Base-by-base conservation (phyloP, 108 stramenopile genomes). In the Thalassiosira profunda region DNA sequence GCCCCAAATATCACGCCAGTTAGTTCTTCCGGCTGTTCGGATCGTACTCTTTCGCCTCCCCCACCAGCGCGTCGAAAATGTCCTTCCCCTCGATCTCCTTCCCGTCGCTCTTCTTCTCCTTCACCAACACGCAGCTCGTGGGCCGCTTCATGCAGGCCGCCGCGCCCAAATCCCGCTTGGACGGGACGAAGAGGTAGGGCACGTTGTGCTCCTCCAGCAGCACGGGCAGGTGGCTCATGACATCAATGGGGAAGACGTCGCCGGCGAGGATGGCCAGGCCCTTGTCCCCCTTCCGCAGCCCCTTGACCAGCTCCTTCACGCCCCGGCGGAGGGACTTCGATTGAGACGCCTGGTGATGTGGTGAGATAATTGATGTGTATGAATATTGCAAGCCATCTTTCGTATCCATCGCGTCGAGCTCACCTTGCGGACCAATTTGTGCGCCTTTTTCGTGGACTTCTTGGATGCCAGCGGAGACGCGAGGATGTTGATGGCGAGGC, bases 221-320 rank as follows among this genome's bases (percentile, higher is more conserved):
- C 23, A 97, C 63, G 0, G 99, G 98, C 7, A 99, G 72, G 82
- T 98, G 98, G 31, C 84, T 81, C 48, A 98, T 95, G 14, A 99
- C 98, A 69, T 99, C 99, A 42, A 99, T 79, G 23, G 99, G 99
- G 58, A 85, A 97, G 58, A 99, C 98, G 80, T 99, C 99, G 9
- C 98, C 99, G 1, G 99, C 99, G 41, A 99, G 61, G 24, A 99
- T 88, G 7, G 93, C 95, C 41, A 98, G 42, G 9, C 99, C 99
- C 54, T 81, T 95, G 36, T 94, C 95, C 6, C 97, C 97, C 80
- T 99, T 98, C 26, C 98, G 91, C 10, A 99, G 37, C 26, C 95
- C 97, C 83, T 99, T 99, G 47, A 97, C 92, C 29, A 99, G 94
- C 82, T 99, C 99, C 76, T 99, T 99, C 33, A 99, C 98, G 24